A percentile compares a stretch with the other conserved stretches of the same genome.
phyloP scores from a whole-genome alignment of 2,329 filamentous ascomycete genomes.

The Simplicillium aogashimaense region DNA sequence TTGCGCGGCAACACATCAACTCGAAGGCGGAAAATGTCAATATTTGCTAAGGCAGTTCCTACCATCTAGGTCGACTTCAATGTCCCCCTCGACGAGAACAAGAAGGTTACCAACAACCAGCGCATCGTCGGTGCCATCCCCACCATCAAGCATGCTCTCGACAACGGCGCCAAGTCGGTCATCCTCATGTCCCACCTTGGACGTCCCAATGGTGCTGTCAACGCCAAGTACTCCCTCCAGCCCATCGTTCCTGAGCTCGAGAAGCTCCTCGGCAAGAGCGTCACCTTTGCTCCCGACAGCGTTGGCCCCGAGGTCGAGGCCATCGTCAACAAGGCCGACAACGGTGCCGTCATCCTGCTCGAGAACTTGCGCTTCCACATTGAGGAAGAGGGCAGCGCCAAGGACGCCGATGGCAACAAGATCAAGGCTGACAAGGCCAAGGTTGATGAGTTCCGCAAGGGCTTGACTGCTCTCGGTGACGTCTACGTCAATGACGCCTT shows the following conservation, averaged over 20 bases:
- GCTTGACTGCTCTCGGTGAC: constrained; percentile 86
- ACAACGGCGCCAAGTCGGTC: constrained; percentile 84
- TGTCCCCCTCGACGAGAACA: constrained; percentile 86
- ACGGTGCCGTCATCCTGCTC: constrained; percentile 78
- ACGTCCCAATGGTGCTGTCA: constrained; percentile 81
- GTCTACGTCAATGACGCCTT: constrained; percentile 98
- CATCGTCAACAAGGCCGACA: constrained; percentile 71
- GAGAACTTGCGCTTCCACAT: constrained; percentile 98
- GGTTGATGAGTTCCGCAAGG: constrained; percentile 90
- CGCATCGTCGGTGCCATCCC: constrained; percentile 93
- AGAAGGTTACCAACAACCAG: constrained; percentile 96
- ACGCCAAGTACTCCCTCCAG: constrained; percentile 90
- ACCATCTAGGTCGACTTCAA: constrained; percentile 88
- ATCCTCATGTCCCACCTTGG: constrained; percentile 98
- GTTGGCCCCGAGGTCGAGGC: constrained; percentile 87
- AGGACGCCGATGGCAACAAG: constrained; percentile 93
- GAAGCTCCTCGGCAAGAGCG: constrained; percentile 75
- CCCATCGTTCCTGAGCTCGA: constrained; percentile 86
- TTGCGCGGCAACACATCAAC: too few relatives aligned
- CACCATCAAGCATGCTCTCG: constrained; percentile 89
- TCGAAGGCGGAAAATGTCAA: too few relatives aligned
- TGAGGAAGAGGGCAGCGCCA: constrained; percentile 94
- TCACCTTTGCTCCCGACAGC: constrained; percentile 83
- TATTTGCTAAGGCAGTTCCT: too few relatives aligned
- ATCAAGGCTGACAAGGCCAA: constrained; percentile 91